Evolutionary conservation across 371 early-diverging fungal genomes (phyloP).

Genomic region (Mortierella sp.): DNA sequence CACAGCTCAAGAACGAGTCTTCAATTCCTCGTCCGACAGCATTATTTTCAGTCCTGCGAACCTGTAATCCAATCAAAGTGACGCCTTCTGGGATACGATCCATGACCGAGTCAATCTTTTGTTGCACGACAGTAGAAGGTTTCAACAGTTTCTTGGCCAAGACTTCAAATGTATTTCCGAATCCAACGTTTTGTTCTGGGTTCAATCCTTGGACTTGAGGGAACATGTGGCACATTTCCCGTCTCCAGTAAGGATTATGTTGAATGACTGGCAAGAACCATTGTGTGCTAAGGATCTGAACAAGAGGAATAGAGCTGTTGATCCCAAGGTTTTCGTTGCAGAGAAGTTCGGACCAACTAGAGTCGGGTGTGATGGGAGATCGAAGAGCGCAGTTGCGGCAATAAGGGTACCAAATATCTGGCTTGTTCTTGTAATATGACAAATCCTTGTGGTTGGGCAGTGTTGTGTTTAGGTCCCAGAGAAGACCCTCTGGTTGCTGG

Average conservation of each 20-base stretch:
- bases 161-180: conserved; percentile 32
- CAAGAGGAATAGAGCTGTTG: conserved; percentile 6
- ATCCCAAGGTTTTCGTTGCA: conserved; percentile 32
- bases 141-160: conserved; percentile 32
- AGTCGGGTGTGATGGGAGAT: conserved; percentile 29
- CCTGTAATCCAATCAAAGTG: conserved; percentile 47
- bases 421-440: conserved; percentile 21
- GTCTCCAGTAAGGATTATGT: conserved; percentile 38
- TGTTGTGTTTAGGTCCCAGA: conserved; percentile 37
- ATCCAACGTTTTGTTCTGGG: conserved; percentile 8
- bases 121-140: conserved; percentile 32
- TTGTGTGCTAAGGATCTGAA: conserved; percentile 42
- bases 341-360: conserved; percentile 38
- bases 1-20: conserved; percentile 49
- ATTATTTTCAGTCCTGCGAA: conserved; percentile 52
- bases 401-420: conserved; percentile 50
- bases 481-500: conserved; percentile 29
- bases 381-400: conserved; percentile 54
- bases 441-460: conserved; percentile 16
- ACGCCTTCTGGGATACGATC: conserved; percentile 34
- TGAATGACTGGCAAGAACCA: conserved; percentile 56
- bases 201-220: conserved; percentile 9
- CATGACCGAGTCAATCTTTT: conserved; percentile 40
- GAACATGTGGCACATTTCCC: conserved; percentile 44
- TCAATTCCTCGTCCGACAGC: conserved; percentile 46